phyloP scores from a whole-genome alignment of 176 grass and related monocot species.

The Cenchrus fungigraminus region DNA sequence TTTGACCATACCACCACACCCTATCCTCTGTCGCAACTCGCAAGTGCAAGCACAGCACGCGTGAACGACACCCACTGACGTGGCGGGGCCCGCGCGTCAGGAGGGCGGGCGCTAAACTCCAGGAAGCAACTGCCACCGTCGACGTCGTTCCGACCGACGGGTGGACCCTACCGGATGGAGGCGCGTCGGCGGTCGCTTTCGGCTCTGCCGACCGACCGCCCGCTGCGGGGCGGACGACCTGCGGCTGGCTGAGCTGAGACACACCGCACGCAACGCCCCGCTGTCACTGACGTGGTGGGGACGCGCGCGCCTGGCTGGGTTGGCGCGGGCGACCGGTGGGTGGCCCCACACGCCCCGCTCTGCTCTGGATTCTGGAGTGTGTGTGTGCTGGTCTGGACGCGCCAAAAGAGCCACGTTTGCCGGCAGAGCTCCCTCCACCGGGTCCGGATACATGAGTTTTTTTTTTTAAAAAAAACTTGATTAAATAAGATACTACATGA shows the following conservation, averaged over 20 bases:
- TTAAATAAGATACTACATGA: no score
- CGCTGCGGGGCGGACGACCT: not conserved
- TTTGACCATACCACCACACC: no score
- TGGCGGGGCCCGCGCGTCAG: not conserved
- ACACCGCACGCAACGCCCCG: not conserved
- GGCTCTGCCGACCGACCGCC: constrained; percentile 26
- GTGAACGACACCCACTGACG: not conserved
- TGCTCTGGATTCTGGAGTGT: not conserved
- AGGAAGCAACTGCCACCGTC: not conserved
- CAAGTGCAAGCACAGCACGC: no score
- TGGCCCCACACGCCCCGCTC: not conserved
- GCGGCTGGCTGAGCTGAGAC: not conserved
- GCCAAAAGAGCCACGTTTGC: not conserved
- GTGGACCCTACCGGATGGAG: not conserved
- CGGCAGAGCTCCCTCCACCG: not conserved
- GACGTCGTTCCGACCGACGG: not conserved
- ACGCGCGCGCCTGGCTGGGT: no score
- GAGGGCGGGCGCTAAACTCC: not conserved
- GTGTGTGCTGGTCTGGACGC: not conserved
- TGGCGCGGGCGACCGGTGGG: not conserved
- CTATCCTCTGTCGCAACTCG: no score
- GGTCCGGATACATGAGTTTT: not conserved
- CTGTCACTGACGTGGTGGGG: constrained; percentile 20
- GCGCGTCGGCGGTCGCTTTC: constrained; percentile 42
- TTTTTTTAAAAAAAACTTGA: no score